Base-by-base conservation (phyloP, 177 flowering plant genomes). In the Telopea speciosissima region DNA sequence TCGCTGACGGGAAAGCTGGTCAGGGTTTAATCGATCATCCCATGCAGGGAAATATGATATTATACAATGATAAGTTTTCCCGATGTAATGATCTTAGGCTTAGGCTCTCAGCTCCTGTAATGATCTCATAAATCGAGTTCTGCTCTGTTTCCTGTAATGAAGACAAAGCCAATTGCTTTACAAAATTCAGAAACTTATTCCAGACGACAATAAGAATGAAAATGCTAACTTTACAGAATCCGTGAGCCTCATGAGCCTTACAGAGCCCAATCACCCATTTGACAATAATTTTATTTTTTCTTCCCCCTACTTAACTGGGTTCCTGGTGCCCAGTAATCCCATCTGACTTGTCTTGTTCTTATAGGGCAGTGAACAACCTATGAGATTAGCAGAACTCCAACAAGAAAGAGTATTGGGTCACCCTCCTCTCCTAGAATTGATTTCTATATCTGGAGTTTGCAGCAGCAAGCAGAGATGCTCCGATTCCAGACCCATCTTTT, bases 401-500 rank as follows among this genome's bases (percentile, higher is more conserved):
- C 40, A 36, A 36, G 40, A 36, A 36, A 3, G 14, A 61, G 24
- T 25, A 52, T 22, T 28, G n/a, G 60, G 44, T 70, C 40, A 70
- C 8, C 61, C 9, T 42, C 40, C n/a, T 24, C 42, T 24, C 69
- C 63, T 75, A 79, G 61, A 68, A 73, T 62, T 78, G 76, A 28
- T 79, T 78, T 22, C 63, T 74, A 72, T 91, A 88, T 70, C 76
- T 87, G 40, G 98, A 90, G 73, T 90, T 88, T 66, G 91, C 54
- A 59, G 98, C 92, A 60, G 98, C 98, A 78, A 93, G 78, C 36
- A 93, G 84, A 62, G 98, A 96, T 44, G 98, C 98, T 28, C 97
- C 98, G 33, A 91, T 88, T 1, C 97, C 98, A n/a, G 98, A 91
- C n/a, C 96, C 96, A 72, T 91, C 97, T 78, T 91, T 90, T 1